phyloP scores from a whole-genome alignment of 148 eudicot genomes.

The Nepenthes mirabilis region DNA sequence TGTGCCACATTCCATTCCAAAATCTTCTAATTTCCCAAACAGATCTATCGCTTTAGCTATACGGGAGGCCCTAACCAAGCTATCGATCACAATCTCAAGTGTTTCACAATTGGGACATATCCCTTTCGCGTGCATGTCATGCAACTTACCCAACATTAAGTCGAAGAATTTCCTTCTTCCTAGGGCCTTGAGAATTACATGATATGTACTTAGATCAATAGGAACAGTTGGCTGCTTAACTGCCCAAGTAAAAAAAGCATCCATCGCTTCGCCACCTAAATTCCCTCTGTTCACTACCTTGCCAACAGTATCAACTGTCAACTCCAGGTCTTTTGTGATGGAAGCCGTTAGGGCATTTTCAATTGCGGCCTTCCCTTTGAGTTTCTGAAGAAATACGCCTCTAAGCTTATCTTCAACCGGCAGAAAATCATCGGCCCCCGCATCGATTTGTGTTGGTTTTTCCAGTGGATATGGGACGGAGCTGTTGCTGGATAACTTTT shows the following conservation, averaged over 20 bases:
- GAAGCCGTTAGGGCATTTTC: conserved; percentile 31
- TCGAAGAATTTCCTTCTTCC: conserved; percentile 73
- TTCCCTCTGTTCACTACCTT: conserved; percentile 54
- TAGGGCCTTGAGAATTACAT: conserved; percentile 51
- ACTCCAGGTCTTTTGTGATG: conserved; percentile 19
- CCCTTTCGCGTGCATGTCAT: conserved; percentile 40
- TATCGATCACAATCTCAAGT: conserved; percentile 54
- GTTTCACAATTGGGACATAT: conserved; percentile 33
- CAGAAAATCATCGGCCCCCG: conserved; percentile 36
- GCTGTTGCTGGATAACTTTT: conserved; percentile 2
- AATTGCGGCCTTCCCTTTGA: conserved; percentile 38
- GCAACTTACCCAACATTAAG: conserved; percentile 38
- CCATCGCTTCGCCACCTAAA: conserved; percentile 65
- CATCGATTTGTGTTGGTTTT: conserved; percentile 9
- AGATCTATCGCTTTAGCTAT: conserved; percentile 52
- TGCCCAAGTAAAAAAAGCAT: conserved; percentile 68
- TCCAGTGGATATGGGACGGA: conserved; percentile 6
- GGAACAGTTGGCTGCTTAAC: conserved; percentile 21
- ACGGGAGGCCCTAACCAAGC: conserved; percentile 36
- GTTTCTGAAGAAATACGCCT: conserved; percentile 78
- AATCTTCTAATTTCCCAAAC: conserved; percentile 41
- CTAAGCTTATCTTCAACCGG: conserved; percentile 62
- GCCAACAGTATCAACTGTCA: conserved; percentile 38
- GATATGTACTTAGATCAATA: conserved; percentile 30
- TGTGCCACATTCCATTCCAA: conserved; percentile 38